phyloP scores from a whole-genome alignment of 441 rosid genomes.

The Populus hybrid region DNA sequence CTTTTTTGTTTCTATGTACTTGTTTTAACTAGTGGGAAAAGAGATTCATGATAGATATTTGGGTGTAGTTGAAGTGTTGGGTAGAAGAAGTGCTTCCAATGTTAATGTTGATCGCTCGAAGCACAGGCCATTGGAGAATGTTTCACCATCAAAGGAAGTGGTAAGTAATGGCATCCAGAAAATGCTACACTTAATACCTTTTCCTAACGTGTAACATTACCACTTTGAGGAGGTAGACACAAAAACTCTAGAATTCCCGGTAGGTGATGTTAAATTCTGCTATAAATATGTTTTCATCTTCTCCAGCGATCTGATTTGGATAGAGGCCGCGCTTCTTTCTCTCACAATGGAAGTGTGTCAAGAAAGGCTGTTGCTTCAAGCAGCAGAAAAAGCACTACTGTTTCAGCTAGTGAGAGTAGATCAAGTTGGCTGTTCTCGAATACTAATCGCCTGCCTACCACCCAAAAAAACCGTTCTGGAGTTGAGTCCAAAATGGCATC shows the following conservation, averaged over 20 bases:
- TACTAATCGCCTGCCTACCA: constrained; percentile 52
- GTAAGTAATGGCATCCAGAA: constrained; percentile 48
- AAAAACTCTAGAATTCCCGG: neutral
- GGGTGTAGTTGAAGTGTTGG: constrained; percentile 76
- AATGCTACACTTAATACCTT: constrained; percentile 31
- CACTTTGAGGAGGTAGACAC: constrained; percentile 26
- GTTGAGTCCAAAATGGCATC: constrained; percentile 55
- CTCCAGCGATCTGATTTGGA: constrained; percentile 50
- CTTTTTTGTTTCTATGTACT: neutral
- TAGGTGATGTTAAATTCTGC: neutral
- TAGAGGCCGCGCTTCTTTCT: constrained; percentile 39
- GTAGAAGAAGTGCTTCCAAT: constrained; percentile 49
- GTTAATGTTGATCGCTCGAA: constrained; percentile 51
- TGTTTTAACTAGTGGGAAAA: constrained; percentile 37
- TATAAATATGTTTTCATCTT: neutral
- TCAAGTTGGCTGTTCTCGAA: constrained; percentile 62
- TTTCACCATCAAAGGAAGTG: constrained; percentile 60
- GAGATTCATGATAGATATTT: constrained; percentile 66
- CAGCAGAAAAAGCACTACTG: constrained; percentile 65
- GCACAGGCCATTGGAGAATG: constrained; percentile 53
- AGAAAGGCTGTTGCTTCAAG: constrained; percentile 57
- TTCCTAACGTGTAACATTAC: constrained; percentile 39
- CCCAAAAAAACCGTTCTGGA: constrained; percentile 56
- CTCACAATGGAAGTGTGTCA: constrained; percentile 59
- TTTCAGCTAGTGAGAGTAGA: constrained; percentile 54